Base-by-base conservation (phyloP, 2,329 filamentous ascomycete species). In the Botrytis paeoniae region DNA sequence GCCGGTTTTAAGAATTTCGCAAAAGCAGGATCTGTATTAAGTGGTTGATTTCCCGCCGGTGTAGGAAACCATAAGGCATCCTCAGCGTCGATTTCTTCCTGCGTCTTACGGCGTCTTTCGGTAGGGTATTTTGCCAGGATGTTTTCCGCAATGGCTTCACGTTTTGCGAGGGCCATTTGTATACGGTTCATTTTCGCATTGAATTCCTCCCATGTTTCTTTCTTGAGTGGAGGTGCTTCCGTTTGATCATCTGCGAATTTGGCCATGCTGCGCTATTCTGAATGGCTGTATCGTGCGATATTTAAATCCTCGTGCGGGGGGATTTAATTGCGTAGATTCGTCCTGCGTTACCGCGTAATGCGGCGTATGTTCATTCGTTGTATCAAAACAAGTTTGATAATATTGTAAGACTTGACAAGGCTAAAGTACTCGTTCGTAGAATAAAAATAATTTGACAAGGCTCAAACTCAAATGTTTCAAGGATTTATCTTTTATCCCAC, bases 51-150 rank as follows among this genome's bases (percentile, higher is more conserved):
- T 63, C 75, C 74, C 48, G 80, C 78, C 69, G 78, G 75, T 22
- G 71, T 75, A 51, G 75, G 77, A 62, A 80, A 81, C 5, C 81
- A 74, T 16, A 73, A 62, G 3, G 76, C 77, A 74, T 81, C 79
- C 75, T 81, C 79, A 14, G 79, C 80, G 39, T 80, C 78, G n/a
- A 80, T 75, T 71, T 82, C 77, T 73, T 78, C 80, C 59, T 79
- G 71, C n/a, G 80, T 79, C 72, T 80, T 79, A 35, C 71, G 62
- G 10, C 75, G 76, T 18, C 77, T 75, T 10, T 77, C 74, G 41
- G 76, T 78, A 79, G 79, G 81, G 65, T 78, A 79, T 59, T 79
- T 78, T 45, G 70, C 70, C 22, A 72, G 70, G 57, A 72, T 72
- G 22, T 72, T 72, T 72, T 72, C 70, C 60, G 81, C 76, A 48